These are phyloP conservation scores for Eucalyptus rudis DNA, from an alignment of 345 rosid species.

Conservation along the genomic window DNA sequence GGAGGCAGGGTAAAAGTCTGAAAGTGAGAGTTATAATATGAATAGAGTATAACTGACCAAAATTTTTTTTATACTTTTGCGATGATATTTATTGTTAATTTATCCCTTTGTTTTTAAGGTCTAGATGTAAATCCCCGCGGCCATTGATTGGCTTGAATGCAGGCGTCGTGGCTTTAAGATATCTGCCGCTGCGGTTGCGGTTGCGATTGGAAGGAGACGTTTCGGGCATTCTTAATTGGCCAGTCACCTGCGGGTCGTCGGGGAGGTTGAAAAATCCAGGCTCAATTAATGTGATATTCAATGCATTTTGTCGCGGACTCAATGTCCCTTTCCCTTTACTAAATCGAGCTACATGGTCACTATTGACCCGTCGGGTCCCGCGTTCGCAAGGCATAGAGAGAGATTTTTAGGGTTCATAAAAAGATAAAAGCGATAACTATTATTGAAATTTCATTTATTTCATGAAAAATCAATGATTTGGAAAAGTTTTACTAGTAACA, in stretches of 20 bases:
- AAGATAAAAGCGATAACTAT: neutral
- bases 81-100: fast-evolving
- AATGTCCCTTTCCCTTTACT: fast-evolving
- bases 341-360: neutral
- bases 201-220: neutral
- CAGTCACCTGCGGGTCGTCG: neutral
- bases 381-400: neutral
- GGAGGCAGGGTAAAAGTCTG: no score
- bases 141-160: neutral
- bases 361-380: neutral
- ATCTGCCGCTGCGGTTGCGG: neutral
- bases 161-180: neutral
- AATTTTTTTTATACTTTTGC: neutral
- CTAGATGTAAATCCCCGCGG: neutral
- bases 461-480: neutral
- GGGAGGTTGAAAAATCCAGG: neutral
- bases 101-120: neutral
- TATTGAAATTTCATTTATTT: neutral
- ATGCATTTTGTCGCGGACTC: neutral
- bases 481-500: fast-evolving
- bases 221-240: neutral
- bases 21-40: no score
- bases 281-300: neutral
- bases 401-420: neutral
- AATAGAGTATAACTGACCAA: no score